A percentile compares a stretch with the other conserved stretches of the same genome.
Conservation (phyloP, 768 basidiomycete genomes). For the Fistulinella prunicolor region DNA sequence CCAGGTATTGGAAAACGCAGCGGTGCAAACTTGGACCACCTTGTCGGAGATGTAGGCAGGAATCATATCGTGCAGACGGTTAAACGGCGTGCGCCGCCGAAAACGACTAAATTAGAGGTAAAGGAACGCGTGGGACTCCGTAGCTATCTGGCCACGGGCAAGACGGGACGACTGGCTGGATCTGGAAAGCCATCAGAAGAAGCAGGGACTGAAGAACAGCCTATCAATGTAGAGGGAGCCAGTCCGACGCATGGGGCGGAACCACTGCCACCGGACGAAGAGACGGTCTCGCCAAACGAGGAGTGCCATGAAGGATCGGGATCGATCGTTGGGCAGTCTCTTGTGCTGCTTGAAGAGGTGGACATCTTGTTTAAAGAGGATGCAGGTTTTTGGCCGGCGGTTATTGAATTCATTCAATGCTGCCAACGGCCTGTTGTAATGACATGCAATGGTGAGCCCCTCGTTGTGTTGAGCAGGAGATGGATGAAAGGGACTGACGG, state of each 20-base stretch:
- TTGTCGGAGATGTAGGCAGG: conserved; percentile 90
- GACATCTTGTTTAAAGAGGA: conserved; percentile 92
- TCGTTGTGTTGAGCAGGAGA: conserved; percentile 9
- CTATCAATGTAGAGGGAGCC: conserved; percentile 23
- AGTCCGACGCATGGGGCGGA: conserved; percentile 1
- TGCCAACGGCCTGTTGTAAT: conserved; percentile 87
- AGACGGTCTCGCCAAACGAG: neutral
- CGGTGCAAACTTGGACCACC: conserved; percentile 68
- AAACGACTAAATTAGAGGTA: conserved; percentile 2
- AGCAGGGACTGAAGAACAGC: conserved; percentile 17
- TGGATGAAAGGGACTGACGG: neutral
- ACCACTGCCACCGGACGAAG: conserved; percentile 4
- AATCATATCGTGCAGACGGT: conserved; percentile 74
- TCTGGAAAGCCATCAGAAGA: neutral
- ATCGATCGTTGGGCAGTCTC: conserved; percentile 64
- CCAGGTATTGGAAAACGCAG: conserved; percentile 91
- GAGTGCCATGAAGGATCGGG: conserved; percentile 9
- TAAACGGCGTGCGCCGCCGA: conserved; percentile 6
- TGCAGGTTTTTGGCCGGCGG: conserved; percentile 78
- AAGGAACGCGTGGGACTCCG: conserved; percentile 12
- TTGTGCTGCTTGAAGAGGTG: conserved; percentile 92
- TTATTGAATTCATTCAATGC: conserved; percentile 76
- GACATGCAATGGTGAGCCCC: conserved; percentile 83
- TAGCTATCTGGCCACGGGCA: conserved; percentile 17
- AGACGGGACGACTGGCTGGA: conserved; percentile 1